A percentile compares a stretch with the other conserved stretches of the same genome.
These are phyloP conservation scores for Magnolia sinica DNA, from an alignment of 164 flowering plant species.

Conservation along the genomic window DNA sequence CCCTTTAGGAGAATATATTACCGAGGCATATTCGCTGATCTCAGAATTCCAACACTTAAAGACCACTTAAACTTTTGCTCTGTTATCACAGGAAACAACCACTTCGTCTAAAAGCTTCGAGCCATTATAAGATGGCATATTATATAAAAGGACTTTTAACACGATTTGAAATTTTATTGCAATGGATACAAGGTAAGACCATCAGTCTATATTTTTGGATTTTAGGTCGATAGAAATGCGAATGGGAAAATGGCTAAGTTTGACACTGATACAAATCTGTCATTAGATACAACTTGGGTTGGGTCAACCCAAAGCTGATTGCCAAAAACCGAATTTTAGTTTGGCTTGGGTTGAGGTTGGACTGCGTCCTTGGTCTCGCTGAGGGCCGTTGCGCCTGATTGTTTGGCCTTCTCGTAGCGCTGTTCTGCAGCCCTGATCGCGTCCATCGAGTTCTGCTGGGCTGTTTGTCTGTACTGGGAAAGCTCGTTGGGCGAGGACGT, in stretches of 20 bases:
- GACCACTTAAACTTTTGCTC: constrained; percentile 17
- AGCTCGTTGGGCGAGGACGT: constrained; percentile 32
- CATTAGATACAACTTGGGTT: no score
- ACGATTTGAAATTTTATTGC: no score
- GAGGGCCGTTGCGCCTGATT: constrained; percentile 3
- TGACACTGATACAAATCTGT: no score
- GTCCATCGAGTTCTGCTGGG: neutral
- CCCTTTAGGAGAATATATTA: neutral
- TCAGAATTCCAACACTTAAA: neutral
- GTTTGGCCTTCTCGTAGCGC: constrained; percentile 28
- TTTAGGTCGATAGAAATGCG: no score
- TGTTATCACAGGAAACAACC: neutral
- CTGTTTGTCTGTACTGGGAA: neutral
- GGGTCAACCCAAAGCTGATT: no score
- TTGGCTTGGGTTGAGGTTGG: no score
- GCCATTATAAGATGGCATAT: no score
- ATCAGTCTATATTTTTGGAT: no score
- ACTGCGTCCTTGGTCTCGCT: neutral
- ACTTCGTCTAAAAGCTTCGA: no score
- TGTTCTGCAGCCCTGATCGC: constrained; percentile 45
- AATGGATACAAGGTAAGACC: no score
- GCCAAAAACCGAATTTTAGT: no score
- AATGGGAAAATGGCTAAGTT: no score
- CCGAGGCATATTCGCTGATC: constrained; percentile 25
- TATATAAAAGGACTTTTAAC: neutral